Evolutionary conservation across 1,284 basidiomycete species (phyloP), one percentile per base, ranked within the genome.

Genomic region (Tremellales sp.): DNA sequence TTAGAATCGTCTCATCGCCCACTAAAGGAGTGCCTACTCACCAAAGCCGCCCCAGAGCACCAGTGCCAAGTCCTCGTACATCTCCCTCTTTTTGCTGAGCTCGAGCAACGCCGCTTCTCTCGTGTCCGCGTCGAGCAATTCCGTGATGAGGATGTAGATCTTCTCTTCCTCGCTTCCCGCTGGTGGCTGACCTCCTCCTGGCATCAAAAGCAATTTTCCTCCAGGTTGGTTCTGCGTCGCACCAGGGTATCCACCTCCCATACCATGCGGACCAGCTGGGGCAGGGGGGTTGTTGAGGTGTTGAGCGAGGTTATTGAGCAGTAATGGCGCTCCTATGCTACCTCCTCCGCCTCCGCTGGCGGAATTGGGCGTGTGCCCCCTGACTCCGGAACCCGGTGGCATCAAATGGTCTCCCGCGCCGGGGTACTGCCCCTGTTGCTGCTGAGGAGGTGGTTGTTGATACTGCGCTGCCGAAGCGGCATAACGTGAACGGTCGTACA

Each of bases 41-140:
- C 94, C 96, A 67, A 97, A 99, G 11, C 93, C 96, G 67, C 98
- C 94, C 96, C 96, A 99, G 4, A 99, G 80, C 12, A 99, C 90
- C 26, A 98, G 81, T 0, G 96, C 96, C 23, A 99, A 82, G 74
- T 98, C 94, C 69, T 99, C 96, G 73, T 96, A 98, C 76, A 97
- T 92, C 76, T 98, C 96, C 58, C 96, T 80, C 78, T 97, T 97
- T 81, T 99, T 98, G 78, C 91, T 96, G 61, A 99, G 79, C 77
- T 99, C 96, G 44, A 98, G 80, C 48, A 97, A 76, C 1, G 93
- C 92, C 6, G 80, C 80, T 69, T 97, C 92, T 54, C 92, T 80
- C n/a, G 84, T 83, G 46, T 78, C 67, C 8, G 75, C 75, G 56
- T 76, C 75, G 54, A 78, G 65, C 45, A 80, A 58, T 57, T 79